Evolutionary conservation across 2,329 filamentous ascomycete species (phyloP).

Genomic region (Ophiocordyceps polyrhachis-furcata): DNA sequence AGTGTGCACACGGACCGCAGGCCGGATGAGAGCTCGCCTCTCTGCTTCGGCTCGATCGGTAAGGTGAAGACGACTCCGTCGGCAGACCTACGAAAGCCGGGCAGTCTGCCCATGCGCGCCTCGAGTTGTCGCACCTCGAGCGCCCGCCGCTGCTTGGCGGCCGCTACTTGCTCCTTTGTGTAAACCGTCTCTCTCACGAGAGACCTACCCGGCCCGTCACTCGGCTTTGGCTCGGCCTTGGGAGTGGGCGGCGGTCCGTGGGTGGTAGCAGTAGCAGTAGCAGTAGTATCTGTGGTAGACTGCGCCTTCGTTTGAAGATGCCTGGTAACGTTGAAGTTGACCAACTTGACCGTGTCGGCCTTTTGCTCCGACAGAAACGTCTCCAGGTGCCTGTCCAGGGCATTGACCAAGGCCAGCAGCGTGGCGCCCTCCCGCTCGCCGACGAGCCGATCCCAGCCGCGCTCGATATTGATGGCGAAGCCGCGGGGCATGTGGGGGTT

Average conservation of each 20-base stretch:
- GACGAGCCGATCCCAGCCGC: conserved; percentile 49
- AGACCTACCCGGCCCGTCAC: conserved; percentile 12
- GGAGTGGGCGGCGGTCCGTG: neutral
- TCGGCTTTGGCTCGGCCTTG: conserved; percentile 3
- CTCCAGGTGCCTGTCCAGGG: conserved; percentile 56
- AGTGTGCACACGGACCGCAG: conserved; percentile 44
- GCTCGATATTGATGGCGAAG: conserved; percentile 60
- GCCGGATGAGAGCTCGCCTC: conserved; percentile 37
- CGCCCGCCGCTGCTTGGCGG: conserved; percentile 44
- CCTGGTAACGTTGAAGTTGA: conserved; percentile 39
- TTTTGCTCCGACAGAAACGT: conserved; percentile 49
- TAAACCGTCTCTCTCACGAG: conserved; percentile 16
- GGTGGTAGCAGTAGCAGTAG: no score
- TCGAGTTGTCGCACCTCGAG: conserved; percentile 56
- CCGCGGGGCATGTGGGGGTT: conserved; percentile 54
- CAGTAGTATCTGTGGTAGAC: neutral
- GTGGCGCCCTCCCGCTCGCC: conserved; percentile 35
- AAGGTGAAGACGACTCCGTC: conserved; percentile 55
- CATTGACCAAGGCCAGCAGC: conserved; percentile 47
- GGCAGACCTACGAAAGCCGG: conserved; percentile 46
- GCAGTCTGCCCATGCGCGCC: conserved; percentile 49
- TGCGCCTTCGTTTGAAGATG: conserved; percentile 16
- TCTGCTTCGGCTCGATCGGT: conserved; percentile 47
- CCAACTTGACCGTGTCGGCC: conserved; percentile 52
- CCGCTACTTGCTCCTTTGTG: conserved; percentile 37